Evolutionary conservation across 108 stramenopile species (phyloP).

Genomic region (Schizochytrium sp.): DNA sequence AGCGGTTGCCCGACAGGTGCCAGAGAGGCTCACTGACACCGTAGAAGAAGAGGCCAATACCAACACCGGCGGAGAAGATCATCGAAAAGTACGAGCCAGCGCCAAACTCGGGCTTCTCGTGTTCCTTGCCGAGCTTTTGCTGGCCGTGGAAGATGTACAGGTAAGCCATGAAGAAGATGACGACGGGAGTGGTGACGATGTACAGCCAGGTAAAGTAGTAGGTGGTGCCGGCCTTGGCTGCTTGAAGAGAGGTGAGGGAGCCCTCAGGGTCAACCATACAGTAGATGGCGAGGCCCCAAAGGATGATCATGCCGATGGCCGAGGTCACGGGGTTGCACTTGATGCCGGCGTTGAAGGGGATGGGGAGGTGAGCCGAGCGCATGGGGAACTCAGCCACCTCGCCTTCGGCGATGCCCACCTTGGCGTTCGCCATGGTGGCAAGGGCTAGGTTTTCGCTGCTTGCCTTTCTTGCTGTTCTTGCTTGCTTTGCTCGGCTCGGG

Average conservation of each 20-base stretch:
- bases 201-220: slow-evolving; percentile 20
- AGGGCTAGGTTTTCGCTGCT: too few relatives aligned
- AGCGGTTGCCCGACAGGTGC: slow-evolving; percentile 27
- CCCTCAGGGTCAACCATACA: neutral
- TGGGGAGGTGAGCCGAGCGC: neutral
- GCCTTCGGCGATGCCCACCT: too few relatives aligned
- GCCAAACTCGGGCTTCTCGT: slow-evolving; percentile 47
- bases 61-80: slow-evolving; percentile 57
- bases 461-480: too few relatives aligned
- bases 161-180: neutral
- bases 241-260: neutral
- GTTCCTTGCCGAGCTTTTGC: slow-evolving; percentile 45
- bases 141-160: slow-evolving; percentile 30
- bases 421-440: too few relatives aligned
- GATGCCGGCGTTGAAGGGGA: neutral
- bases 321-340: slow-evolving; percentile 5
- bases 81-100: slow-evolving; percentile 51
- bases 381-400: neutral
- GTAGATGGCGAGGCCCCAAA: neutral
- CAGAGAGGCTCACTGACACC: slow-evolving; percentile 54
- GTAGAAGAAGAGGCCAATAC: slow-evolving; percentile 52
- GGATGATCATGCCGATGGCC: neutral
- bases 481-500: neutral
- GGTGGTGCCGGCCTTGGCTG: neutral
- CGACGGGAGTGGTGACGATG: neutral